Evolutionary conservation across 2,329 filamentous ascomycete species (phyloP).

Genomic region (Penicillium sp.): DNA sequence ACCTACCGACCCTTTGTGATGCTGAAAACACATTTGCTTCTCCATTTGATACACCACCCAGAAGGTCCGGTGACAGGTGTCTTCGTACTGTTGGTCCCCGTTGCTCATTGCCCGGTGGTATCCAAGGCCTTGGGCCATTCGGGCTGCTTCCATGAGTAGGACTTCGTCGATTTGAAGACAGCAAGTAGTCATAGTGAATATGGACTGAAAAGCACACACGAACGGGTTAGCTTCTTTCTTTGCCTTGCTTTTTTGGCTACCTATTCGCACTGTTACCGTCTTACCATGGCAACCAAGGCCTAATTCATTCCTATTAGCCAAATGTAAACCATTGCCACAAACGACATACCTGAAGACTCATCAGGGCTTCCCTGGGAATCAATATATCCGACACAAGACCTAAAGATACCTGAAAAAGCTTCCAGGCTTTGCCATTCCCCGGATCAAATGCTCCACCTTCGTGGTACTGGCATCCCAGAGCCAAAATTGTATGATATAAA

Average conservation of each 20-base stretch:
- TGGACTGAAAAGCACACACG: constrained; percentile 26
- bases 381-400: constrained; percentile 30
- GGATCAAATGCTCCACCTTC: constrained; percentile 34
- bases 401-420: constrained; percentile 33
- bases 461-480: constrained; percentile 33
- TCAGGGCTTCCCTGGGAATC: constrained; percentile 18
- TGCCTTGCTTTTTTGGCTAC: too few species aligned
- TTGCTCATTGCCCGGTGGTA: constrained; percentile 9
- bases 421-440: constrained; percentile 35
- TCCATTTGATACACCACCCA: constrained; percentile 38
- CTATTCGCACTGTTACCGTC: too few species aligned
- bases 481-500: constrained; percentile 34
- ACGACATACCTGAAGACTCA: constrained; percentile 15
- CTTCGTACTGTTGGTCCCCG: background rate
- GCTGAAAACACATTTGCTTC: constrained; percentile 29
- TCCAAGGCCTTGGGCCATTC: constrained; percentile 27
- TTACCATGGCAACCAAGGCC: background rate
- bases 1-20: constrained; percentile 27
- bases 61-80: constrained; percentile 24
- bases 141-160: constrained; percentile 28
- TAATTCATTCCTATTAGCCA: background rate
- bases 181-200: constrained; percentile 31
- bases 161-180: constrained; percentile 30
- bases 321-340: background rate
- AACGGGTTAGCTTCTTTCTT: background rate